Percentiles rank a stretch among this genome's conserved stretches.
Evolutionary conservation across 192 early-diverging fungal genomes (phyloP).

Genomic region (Backusella westeae): DNA sequence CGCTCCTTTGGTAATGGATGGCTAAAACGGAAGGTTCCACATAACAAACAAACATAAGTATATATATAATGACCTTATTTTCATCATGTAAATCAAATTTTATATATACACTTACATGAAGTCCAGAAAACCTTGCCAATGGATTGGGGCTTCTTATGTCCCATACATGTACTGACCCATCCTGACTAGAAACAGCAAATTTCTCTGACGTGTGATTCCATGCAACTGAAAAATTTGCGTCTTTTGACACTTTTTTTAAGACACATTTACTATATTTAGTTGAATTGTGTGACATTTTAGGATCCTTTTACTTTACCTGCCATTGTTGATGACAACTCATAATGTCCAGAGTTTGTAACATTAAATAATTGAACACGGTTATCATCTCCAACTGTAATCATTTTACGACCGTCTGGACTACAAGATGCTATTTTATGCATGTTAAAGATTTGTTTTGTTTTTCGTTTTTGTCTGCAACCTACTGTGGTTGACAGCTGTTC

Average conservation of each 20-base stretch:
- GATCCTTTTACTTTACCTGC: conserved; percentile 48
- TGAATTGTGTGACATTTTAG: background rate
- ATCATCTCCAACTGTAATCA: conserved; percentile 92
- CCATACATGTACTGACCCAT: conserved; percentile 92
- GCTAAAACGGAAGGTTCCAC: conserved; percentile 30
- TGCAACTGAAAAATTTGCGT: conserved; percentile 92
- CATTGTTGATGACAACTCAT: conserved; percentile 68
- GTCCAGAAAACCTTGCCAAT: conserved; percentile 69
- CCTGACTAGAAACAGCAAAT: conserved; percentile 95
- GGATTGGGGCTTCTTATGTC: conserved; percentile 81
- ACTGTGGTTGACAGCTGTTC: conserved; percentile 88
- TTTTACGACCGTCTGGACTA: conserved; percentile 87
- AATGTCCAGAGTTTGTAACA: conserved; percentile 63
- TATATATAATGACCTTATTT: background rate
- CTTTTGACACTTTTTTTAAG: conserved; percentile 55
- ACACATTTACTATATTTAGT: conserved; percentile 7
- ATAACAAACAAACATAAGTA: background rate
- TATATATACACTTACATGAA: conserved; percentile 50
- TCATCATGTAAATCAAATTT: background rate
- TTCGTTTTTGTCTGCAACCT: background rate
- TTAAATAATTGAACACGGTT: conserved; percentile 85
- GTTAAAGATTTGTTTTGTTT: background rate
- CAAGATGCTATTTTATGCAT: conserved; percentile 57
- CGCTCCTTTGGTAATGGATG: conserved; percentile 67
- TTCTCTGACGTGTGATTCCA: conserved; percentile 93